Base-by-base conservation (phyloP, 345 rosid genomes). In the Microcos paniculata region DNA sequence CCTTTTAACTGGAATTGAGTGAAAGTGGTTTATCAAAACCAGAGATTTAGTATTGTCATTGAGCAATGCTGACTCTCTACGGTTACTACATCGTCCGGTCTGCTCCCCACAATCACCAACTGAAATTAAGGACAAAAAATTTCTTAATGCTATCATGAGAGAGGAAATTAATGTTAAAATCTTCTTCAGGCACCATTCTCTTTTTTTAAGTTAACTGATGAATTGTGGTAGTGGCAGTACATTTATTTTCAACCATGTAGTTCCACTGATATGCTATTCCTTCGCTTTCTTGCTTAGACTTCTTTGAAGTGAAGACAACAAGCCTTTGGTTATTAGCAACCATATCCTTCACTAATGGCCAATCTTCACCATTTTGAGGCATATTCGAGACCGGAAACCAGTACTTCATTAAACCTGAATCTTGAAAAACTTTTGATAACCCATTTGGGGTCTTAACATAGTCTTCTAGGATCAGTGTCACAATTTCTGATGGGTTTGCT, bases 211-310 rank as follows among this genome's bases (percentile, higher is more conserved):
- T 28, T 19, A 57, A 57, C 62, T 24, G 35, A 24, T 24, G 31
- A 57, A 57, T 1, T 57, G 18, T 48, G 57, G 57, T 48, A 68
- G 57, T 68, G 24, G 24, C 31, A 26, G 4, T 85, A 89, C 96
- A 91, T 28, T 89, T 90, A 74, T 91, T 91, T 85, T 89, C 96
- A 33, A 87, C 93, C 96, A 89, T 85, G 86, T 83, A 91, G 68
- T 81, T 86, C 96, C 96, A 91, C 61, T 91, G 96, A 72, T 86
- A 91, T 21, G 96, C 96, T 23, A 91, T 88, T 55, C 89, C 92
- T 80, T 91, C 96, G 30, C 77, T 67, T 51, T 70, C 51, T 80
- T 91, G 89, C 81, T 91, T 91, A 12, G 89, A 79, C 70, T 67
- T 12, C 8, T 69, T 78, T 2, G 93, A 91, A 42, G 91, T 88